Base-by-base conservation (phyloP, 495 filamentous ascomycete genomes). In the Penicillium arizonense region DNA sequence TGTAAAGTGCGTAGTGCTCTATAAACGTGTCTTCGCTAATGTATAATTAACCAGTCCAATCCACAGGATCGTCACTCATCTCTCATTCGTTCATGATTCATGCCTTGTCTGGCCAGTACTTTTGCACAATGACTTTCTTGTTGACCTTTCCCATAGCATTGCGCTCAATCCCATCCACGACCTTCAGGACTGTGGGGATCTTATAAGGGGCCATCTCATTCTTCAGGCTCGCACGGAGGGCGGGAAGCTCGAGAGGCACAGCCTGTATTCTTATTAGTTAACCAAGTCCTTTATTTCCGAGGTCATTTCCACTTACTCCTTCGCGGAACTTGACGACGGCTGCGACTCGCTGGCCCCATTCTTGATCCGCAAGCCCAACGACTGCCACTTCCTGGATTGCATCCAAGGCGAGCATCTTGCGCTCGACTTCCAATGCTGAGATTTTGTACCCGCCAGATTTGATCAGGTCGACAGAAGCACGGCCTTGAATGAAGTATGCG, bases 91-190 rank as follows among this genome's bases (percentile, higher is more conserved):
- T 21, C 23, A 37, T 39, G 12, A 2, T 14, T 56, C 41, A 64
- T 18, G 45, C 43, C n/a, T 44, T 56, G 30, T 66, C 66, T 32
- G 73, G 74, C 74, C 74, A 77, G 56, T 75, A 73, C 46, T 75
- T 73, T 56, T 70, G 58, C 23, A 77, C 56, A 23, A 77, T 57
- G 16, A 58, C 61, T 61, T 75, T 77, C 64, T 77, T 77, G 53
- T 77, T 74, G 20, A 77, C 70, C 47, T 77, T 77, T 41, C 74
- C 74, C 74, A 77, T 77, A 5, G 74, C 72, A 55, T 77, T 77
- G 52, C 74, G 78, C 46, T 72, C 75, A 33, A 75, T 80, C 14
- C 47, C 59, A 26, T 75, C 70, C 5, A 79, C 78, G 8, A 67
- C 64, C 58, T 72, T 73, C 46, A 77, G 37, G 8, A 77, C 67